Evolutionary conservation across 75 land plant species (phyloP).

Genomic region (Chamaecyparis obtusa): DNA sequence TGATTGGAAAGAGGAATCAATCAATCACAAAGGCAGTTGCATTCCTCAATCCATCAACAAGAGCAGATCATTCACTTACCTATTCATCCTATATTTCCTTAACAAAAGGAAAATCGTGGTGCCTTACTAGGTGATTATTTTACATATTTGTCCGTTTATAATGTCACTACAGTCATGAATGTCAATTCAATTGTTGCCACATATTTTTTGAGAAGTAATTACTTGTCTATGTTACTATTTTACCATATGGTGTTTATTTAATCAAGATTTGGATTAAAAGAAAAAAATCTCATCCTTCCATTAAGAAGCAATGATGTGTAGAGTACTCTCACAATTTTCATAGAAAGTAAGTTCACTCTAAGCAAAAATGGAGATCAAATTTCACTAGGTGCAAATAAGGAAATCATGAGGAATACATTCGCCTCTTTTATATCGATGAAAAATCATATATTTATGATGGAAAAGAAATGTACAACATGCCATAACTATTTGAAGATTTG

Average conservation of each 20-base stretch:
- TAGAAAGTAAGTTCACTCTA: neutral
- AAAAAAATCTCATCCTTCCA: neutral
- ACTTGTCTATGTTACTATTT: neutral
- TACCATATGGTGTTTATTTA: neutral
- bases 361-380: too few relatives aligned
- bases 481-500: neutral
- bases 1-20: too few relatives aligned
- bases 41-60: too few relatives aligned
- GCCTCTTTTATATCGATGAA: neutral
- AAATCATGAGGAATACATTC: neutral
- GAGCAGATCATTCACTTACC: too few relatives aligned
- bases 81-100: too few relatives aligned
- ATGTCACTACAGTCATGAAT: neutral
- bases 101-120: neutral
- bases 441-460: neutral
- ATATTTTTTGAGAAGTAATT: too few relatives aligned
- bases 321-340: neutral
- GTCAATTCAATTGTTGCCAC: neutral
- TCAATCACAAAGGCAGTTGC: too few relatives aligned
- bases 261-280: neutral
- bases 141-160: too few relatives aligned
- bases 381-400: too few relatives aligned
- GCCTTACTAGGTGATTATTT: too few relatives aligned
- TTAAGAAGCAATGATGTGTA: neutral
- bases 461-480: neutral